Conservation (phyloP, 1,139 yeast genomes). For the Entelexis sorbosivorans region DNA sequence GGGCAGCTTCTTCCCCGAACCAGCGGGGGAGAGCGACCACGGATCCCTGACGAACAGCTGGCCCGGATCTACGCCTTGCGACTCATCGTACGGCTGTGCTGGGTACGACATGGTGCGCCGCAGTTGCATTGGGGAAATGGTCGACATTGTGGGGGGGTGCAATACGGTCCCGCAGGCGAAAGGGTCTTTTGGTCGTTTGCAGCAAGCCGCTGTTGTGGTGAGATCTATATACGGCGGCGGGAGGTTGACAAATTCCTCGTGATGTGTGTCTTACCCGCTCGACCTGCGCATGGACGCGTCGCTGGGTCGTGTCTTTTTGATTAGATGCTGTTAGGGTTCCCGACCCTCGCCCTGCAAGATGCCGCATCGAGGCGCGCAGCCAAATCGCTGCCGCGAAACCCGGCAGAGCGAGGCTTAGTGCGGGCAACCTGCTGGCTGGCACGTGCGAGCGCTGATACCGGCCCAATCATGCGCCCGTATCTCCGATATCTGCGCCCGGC, state of each 20-base stretch:
- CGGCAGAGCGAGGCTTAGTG: background rate
- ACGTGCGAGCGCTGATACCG: background rate
- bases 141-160: slow-evolving; percentile 4
- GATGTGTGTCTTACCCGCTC: slow-evolving; percentile 6
- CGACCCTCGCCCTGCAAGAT: slow-evolving; percentile 1
- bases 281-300: slow-evolving; percentile 8
- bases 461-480: background rate
- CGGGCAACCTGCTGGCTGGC: background rate
- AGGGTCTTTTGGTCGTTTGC: background rate
- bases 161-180: background rate
- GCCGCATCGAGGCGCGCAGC: background rate
- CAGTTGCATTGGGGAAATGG: slow-evolving; percentile 12
- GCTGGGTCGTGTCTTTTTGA: slow-evolving; percentile 9
- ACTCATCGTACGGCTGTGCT: slow-evolving; percentile 3
- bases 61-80: slow-evolving; percentile 10
- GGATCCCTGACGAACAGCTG: slow-evolving; percentile 7
- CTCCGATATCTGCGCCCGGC: background rate
- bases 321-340: slow-evolving; percentile 5
- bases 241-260: slow-evolving; percentile 12
- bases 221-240: slow-evolving; percentile 8
- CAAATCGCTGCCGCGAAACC: background rate
- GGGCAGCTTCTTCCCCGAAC: slow-evolving; percentile 5
- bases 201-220: background rate
- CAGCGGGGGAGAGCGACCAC: slow-evolving; percentile 11
- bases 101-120: slow-evolving; percentile 13